Conservation (phyloP, 257 asterid species). For the Forsythia suspensa region DNA sequence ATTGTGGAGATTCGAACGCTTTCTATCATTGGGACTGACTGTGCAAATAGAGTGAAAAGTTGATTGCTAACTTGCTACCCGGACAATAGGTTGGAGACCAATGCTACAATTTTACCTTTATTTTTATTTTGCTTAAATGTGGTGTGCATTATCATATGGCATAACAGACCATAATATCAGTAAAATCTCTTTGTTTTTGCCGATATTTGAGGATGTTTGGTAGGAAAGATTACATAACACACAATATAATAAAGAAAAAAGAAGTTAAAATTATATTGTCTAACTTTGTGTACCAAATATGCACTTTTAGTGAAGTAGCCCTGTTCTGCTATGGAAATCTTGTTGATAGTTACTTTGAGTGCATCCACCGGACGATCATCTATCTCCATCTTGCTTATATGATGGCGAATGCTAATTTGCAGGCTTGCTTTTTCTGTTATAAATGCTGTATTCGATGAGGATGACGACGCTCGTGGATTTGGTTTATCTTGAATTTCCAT, state of each 20-base stretch:
- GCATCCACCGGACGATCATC: background rate
- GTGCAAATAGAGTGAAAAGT: background rate
- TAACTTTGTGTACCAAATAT: background rate
- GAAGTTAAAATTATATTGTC: no score
- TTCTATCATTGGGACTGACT: background rate
- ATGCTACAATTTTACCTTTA: background rate
- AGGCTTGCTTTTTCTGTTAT: constrained; percentile 69
- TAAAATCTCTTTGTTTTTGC: background rate
- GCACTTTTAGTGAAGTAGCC: background rate
- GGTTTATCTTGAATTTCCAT: constrained; percentile 27
- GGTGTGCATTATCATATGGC: background rate
- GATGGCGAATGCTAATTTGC: constrained; percentile 27
- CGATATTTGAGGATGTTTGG: background rate
- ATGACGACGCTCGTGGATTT: constrained; percentile 45
- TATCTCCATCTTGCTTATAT: background rate
- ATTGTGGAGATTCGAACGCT: no score
- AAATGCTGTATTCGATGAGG: constrained; percentile 63
- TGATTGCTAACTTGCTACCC: background rate
- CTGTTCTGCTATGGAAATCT: background rate
- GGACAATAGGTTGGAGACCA: background rate
- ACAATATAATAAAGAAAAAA: background rate
- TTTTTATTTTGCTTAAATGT: background rate
- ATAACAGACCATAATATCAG: background rate
- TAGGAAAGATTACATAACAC: background rate
- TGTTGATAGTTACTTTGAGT: constrained; percentile 3